Conservation (phyloP, 225 moss, liverwort and hornwort genomes). For the Pseudoscleropodium purum region DNA sequence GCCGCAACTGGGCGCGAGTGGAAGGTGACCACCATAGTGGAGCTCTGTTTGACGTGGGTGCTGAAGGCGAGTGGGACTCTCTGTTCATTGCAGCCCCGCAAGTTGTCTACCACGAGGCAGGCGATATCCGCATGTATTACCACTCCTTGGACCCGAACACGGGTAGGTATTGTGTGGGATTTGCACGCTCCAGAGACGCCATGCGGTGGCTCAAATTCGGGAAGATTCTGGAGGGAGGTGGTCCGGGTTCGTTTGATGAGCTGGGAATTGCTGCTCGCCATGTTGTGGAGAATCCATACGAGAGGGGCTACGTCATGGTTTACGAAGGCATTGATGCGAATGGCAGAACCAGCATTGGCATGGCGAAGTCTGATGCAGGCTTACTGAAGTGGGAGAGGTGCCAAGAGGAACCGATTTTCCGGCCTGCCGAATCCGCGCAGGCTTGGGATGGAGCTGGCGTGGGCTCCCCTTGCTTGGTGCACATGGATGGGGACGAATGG, state of each 20-base stretch:
- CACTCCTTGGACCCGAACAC: constrained; percentile 31
- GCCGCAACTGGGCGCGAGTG: constrained; percentile 47
- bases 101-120: constrained; percentile 42
- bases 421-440: constrained; percentile 8
- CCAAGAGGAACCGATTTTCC: constrained; percentile 27
- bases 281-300: constrained; percentile 29
- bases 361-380: constrained; percentile 34
- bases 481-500: constrained; percentile 52
- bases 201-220: constrained; percentile 55
- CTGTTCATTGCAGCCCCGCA: constrained; percentile 41
- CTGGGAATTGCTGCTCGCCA: constrained; percentile 32
- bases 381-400: constrained; percentile 47
- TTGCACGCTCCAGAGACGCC: constrained; percentile 46
- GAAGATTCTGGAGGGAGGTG: constrained; percentile 40
- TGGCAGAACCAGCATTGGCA: constrained; percentile 33
- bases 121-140: constrained; percentile 53
- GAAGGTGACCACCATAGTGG: constrained; percentile 56
- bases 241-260: constrained; percentile 35
- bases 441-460: constrained; percentile 46
- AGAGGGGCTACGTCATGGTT: constrained; percentile 40
- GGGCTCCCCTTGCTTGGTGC: constrained; percentile 44
- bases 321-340: constrained; percentile 35
- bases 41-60: constrained; percentile 45
- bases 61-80: constrained; percentile 46
- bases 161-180: constrained; percentile 27